Base-by-base conservation (phyloP, 1,284 basidiomycete species). In the Ceratobasidium sp. region DNA sequence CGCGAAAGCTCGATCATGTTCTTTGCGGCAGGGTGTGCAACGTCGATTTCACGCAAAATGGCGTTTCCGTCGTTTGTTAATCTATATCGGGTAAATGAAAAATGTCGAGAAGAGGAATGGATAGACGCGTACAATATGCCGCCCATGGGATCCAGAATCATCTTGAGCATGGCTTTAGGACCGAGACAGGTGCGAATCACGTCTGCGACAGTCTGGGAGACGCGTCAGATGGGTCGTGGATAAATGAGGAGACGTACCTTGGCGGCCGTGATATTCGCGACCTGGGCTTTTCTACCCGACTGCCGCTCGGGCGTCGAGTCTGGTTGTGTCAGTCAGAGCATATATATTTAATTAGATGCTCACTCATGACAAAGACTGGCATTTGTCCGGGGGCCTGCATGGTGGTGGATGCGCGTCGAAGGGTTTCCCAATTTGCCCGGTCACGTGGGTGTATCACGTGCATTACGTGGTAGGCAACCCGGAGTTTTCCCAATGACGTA, bases 61-160 rank as follows among this genome's bases (percentile, higher is more conserved):
- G 96, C 96, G 78, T 98, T 97, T 26, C 97, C 97, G 79, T 99
- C 97, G 81, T 98, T 98, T 4, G 97, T 99, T 55, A 98, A 84
- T 74, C 94, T 96, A 76, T 23, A 60, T 71, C 52, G n/a, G 30
- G n/a, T n/a, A n/a, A 36, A 39, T 41, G 23, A 55, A 45, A 48
- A 45, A 21, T 10, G 16, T 45, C n/a, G n/a, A 10, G 16, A 3
- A 10, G 14, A 18, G 30, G 23, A 5, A 34, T 23, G 6, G 23
- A 36, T 59, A 4, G 36, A 77, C 12, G 85, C 92, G 78, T 76
- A 96, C 94, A 97, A 79, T 77, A 97, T 97, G 69, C 96, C 95
- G 72, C 96, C 96, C 96, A 97, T 97, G 2, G 96, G 95, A 84
- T 98, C 96, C 59, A 98, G 83, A 77, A 98, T 98, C 97, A 99